Percentiles rank a stretch among this genome's conserved stretches.
Evolutionary conservation across 352 stramenopile genomes (phyloP).

Genomic region (Phytophthora colocasiae): DNA sequence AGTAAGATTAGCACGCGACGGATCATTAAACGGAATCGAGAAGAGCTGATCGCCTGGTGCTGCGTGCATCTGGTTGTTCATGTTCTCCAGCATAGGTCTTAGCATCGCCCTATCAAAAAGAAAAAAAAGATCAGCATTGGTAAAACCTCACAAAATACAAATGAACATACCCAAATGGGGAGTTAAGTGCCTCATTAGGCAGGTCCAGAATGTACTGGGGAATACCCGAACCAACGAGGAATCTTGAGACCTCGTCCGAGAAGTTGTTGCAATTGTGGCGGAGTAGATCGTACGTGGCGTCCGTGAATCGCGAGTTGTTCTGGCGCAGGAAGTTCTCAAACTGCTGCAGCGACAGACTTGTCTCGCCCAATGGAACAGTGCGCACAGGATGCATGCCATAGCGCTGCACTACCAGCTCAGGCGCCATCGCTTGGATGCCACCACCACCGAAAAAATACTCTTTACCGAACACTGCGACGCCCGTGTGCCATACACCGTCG

Average conservation of each 20-base stretch:
- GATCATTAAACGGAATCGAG: slow-evolving; percentile 77
- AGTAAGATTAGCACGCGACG: slow-evolving; percentile 36
- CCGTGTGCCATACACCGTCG: slow-evolving; percentile 94
- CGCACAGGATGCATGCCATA: slow-evolving; percentile 92
- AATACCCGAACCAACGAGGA: slow-evolving; percentile 90
- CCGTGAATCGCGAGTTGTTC: slow-evolving; percentile 86
- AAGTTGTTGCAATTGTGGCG: slow-evolving; percentile 98
- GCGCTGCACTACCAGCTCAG: slow-evolving; percentile 70
- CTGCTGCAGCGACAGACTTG: slow-evolving; percentile 62
- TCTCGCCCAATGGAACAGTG: slow-evolving; percentile 81
- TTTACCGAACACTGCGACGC: slow-evolving; percentile 74
- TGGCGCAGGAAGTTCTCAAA: slow-evolving; percentile 89
- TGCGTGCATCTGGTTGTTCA: slow-evolving; percentile 81
- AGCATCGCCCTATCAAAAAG: slow-evolving; percentile 65
- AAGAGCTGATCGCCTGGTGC: slow-evolving; percentile 58
- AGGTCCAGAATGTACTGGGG: slow-evolving; percentile 92
- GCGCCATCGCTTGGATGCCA: slow-evolving; percentile 89
- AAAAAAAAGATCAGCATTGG: slow-evolving; percentile 1
- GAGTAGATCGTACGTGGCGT: slow-evolving; percentile 94
- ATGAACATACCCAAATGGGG: slow-evolving; percentile 84
- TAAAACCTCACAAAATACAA: neutral
- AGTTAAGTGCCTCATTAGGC: slow-evolving; percentile 88
- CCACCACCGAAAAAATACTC: slow-evolving; percentile 97
- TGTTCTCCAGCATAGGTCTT: slow-evolving; percentile 83
- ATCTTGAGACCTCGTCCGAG: slow-evolving; percentile 89